Conservation (phyloP, 192 early-diverging fungal genomes). For the Coemansia sp. region DNA sequence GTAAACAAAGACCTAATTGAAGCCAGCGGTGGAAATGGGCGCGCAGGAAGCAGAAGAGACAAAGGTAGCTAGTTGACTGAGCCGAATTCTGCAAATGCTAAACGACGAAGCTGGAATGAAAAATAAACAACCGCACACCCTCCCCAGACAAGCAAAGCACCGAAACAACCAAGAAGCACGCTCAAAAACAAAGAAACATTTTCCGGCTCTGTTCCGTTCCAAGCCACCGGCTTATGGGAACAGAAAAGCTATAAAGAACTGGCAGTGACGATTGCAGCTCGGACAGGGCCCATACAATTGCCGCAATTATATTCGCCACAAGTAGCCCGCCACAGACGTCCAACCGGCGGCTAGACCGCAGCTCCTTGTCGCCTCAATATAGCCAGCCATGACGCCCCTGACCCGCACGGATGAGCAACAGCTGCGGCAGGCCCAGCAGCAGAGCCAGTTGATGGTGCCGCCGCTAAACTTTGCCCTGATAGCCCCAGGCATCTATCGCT, state of each 20-base stretch:
- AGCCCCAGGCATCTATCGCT: slow-evolving; percentile 86
- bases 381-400: neutral
- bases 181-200: too few species aligned
- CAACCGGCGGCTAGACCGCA: too few species aligned
- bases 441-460: slow-evolving; percentile 68
- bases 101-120: neutral
- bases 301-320: too few species aligned
- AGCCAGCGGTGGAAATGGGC: neutral
- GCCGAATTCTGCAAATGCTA: neutral
- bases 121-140: neutral
- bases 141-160: too few species aligned
- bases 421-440: slow-evolving; percentile 22
- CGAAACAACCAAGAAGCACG: too few species aligned
- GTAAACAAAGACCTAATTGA: neutral
- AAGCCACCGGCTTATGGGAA: too few species aligned
- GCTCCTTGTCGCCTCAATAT: too few species aligned
- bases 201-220: too few species aligned
- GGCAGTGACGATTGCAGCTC: too few species aligned
- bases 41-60: neutral
- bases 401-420: slow-evolving; percentile 24
- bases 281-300: too few species aligned
- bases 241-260: too few species aligned
- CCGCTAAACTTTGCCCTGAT: slow-evolving; percentile 96
- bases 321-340: too few species aligned
- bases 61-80: neutral